Base-by-base conservation (phyloP, 441 rosid species). In the Monsonia emarginata region DNA sequence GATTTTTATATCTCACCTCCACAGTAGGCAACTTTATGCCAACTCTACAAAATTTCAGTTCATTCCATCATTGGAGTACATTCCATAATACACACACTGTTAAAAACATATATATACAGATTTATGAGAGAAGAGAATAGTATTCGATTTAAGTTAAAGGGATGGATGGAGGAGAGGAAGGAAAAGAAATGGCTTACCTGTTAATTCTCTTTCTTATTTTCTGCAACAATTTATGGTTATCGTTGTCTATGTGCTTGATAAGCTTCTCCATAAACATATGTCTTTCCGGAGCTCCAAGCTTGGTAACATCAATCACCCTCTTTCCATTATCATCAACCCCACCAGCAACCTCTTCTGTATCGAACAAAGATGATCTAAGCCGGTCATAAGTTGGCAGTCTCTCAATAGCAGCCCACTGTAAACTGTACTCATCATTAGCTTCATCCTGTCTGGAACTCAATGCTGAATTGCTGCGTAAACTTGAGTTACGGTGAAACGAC, bases 121-220 rank as follows among this genome's bases (percentile, higher is more conserved):
- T 71, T 66, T 69, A 82, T 88, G 19, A 21, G 80, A 73, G 60
- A 80, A 80, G 68, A 85, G 81, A 74, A 76, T 82, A 2, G 80
- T 73, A 3, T 0, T 31, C 36, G 7, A 31, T 31, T 31, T 31
- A 31, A 31, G 36, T 31, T 31, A 3, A 0, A 34, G 10, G 11
- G 38, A 34, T 34, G 9, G 10, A 34, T 8, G 38, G n/a, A n/a
- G n/a, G n/a, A 34, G 38, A 34, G 38, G 38, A 34, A 34, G 9
- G 38, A 34, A 34, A 7, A 34, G 38, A 10, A 82, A 76, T 64
- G 77, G 84, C 63, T 63, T 70, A 66, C 82, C 74, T 74, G 64
- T 72, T 64, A 7, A 69, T 46, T 63, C 82, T 68, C 32, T 78
- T 64, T 63, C 67, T 74, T 1, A 72, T 65, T 69, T 74, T 76